These are phyloP conservation scores for Oryza glaberrima DNA, from an alignment of 176 grass and related monocot species.

Conservation along the genomic window DNA sequence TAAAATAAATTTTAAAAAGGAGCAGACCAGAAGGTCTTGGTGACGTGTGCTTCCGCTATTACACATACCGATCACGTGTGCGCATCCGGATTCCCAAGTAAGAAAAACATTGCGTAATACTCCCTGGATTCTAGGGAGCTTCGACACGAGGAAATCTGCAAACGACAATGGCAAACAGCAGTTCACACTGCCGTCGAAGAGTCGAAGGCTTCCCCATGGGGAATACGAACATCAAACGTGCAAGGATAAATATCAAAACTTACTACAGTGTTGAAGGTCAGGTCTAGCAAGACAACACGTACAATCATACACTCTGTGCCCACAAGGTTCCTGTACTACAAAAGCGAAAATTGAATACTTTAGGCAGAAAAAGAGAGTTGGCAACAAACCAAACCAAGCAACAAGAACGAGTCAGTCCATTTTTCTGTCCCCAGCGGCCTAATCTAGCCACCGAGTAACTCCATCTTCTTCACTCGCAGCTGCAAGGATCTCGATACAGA, in stretches of 20 bases:
- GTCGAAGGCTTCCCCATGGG: neutral
- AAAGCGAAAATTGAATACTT: conserved; percentile 23
- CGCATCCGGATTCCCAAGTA: no score
- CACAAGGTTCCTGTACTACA: conserved; percentile 21
- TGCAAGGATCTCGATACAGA: conserved; percentile 80
- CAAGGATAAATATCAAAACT: neutral
- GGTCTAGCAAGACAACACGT: conserved; percentile 20
- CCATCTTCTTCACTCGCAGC: conserved; percentile 83
- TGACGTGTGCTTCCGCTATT: neutral
- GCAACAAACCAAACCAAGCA: conserved; percentile 32
- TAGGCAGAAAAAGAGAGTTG: neutral
- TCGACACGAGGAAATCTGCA: neutral
- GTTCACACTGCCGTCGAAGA: neutral
- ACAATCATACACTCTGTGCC: conserved; percentile 2
- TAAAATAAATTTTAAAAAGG: no score
- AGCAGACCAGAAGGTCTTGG: no score
- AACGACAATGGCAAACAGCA: neutral
- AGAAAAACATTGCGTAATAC: neutral
- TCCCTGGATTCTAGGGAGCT: neutral
- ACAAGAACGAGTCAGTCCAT: neutral
- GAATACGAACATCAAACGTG: neutral
- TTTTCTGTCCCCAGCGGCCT: conserved; percentile 2
- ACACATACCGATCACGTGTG: neutral
- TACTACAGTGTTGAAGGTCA: conserved; percentile 32
- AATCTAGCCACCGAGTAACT: conserved; percentile 76